phyloP scores from a whole-genome alignment of 371 early-diverging fungal genomes.

The Mucor saturninus region DNA sequence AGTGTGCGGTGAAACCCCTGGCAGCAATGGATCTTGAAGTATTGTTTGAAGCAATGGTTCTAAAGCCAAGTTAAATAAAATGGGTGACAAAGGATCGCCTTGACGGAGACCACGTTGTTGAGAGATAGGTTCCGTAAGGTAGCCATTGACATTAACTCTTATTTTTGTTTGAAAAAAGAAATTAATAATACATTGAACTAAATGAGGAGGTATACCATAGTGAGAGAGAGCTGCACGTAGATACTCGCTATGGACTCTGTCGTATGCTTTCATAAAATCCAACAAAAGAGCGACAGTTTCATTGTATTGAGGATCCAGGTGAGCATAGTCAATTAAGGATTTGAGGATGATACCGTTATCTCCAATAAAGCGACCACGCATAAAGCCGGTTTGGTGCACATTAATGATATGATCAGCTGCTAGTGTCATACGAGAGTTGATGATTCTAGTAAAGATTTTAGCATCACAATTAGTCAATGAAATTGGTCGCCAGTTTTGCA shows the following conservation, averaged over 20 bases:
- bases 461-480: no score
- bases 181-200: background rate
- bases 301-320: no score
- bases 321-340: no score
- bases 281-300: background rate
- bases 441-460: no score
- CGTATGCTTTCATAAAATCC: constrained; percentile 26
- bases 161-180: constrained; percentile 1
- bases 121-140: background rate
- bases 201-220: constrained; percentile 7
- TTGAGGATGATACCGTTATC: no score
- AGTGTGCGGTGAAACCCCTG: no score
- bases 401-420: no score
- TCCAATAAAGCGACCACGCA: no score
- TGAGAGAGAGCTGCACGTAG: background rate
- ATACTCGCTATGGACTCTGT: constrained; percentile 16
- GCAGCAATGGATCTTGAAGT: background rate
- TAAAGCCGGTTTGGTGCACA: no score
- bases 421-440: no score
- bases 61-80: constrained; percentile 25
- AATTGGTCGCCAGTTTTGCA: no score
- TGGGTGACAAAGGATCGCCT: constrained; percentile 18
- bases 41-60: constrained; percentile 16
- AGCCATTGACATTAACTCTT: constrained; percentile 16
- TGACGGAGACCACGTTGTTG: constrained; percentile 21